phyloP scores from a whole-genome alignment of 345 rosid species.

The Toxicodendron radicans region DNA sequence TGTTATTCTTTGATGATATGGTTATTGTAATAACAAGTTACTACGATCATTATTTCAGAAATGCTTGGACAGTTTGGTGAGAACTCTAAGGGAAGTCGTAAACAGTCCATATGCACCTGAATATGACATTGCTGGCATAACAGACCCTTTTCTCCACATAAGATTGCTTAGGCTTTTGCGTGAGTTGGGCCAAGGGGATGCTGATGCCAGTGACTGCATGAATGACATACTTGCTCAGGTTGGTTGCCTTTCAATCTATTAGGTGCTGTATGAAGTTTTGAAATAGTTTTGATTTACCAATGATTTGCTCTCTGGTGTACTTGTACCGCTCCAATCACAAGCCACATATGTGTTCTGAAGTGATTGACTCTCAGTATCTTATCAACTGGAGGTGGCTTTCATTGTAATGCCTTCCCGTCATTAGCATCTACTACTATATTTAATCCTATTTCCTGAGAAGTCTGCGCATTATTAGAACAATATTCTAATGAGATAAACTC shows the following conservation, averaged over 20 bases:
- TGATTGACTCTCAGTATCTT: background rate
- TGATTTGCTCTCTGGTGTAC: background rate
- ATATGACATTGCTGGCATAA: slow-evolving; percentile 96
- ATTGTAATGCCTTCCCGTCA: background rate
- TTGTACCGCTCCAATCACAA: background rate
- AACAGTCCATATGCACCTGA: slow-evolving; percentile 98
- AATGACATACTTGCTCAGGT: slow-evolving; percentile 99
- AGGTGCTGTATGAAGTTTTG: background rate
- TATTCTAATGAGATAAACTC: background rate
- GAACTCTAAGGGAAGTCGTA: slow-evolving; percentile 75
- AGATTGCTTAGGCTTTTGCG: slow-evolving; percentile 89
- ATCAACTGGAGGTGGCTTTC: background rate
- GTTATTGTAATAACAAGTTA: slow-evolving; percentile 16
- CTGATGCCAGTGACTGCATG: slow-evolving; percentile 93
- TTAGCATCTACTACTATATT: background rate
- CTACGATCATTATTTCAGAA: slow-evolving; percentile 50
- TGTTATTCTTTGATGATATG: slow-evolving; percentile 1
- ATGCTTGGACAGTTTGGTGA: slow-evolving; percentile 87
- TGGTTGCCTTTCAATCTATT: slow-evolving; percentile 25
- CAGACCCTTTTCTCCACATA: slow-evolving; percentile 98
- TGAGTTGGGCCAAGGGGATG: slow-evolving; percentile 91
- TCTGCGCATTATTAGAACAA: background rate
- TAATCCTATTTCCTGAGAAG: background rate
- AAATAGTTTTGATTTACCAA: background rate
- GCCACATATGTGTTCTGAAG: background rate